Evolutionary conservation across 495 filamentous ascomycete species (phyloP).

Genomic region (Xylaria grammica): DNA sequence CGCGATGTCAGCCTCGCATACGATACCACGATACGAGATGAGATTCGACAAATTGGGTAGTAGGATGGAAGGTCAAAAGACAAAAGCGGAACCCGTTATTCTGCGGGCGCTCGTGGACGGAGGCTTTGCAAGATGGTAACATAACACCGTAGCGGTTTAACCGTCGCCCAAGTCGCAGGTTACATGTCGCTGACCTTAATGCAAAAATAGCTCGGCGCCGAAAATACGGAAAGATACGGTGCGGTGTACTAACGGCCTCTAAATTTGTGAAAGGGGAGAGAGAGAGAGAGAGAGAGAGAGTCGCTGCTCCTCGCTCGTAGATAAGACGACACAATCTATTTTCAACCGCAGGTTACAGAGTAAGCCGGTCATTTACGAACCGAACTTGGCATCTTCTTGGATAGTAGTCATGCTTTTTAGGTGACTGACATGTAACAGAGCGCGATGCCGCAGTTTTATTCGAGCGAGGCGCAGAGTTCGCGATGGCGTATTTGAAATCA

Average conservation of each 20-base stretch:
- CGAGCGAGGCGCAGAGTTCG: not conserved
- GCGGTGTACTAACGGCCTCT: too few relatives aligned
- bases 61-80: conserved; percentile 5
- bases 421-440: not conserved
- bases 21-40: not conserved
- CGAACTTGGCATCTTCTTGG: not conserved
- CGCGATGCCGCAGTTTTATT: not conserved
- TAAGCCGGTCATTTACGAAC: not conserved
- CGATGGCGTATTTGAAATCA: not conserved
- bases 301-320: not conserved
- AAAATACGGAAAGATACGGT: not conserved
- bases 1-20: conserved; percentile 5
- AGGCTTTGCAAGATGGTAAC: not conserved
- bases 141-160: not conserved
- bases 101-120: not conserved
- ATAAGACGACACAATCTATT: not conserved
- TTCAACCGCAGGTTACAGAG: not conserved
- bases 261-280: too few relatives aligned
- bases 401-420: not conserved
- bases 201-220: not conserved
- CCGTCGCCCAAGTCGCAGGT: too few relatives aligned
- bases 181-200: too few relatives aligned
- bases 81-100: conserved; percentile 9
- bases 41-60: conserved; percentile 7
- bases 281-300: not conserved